phyloP scores from a whole-genome alignment of 805 yeast genomes.

The Candida piceae region DNA sequence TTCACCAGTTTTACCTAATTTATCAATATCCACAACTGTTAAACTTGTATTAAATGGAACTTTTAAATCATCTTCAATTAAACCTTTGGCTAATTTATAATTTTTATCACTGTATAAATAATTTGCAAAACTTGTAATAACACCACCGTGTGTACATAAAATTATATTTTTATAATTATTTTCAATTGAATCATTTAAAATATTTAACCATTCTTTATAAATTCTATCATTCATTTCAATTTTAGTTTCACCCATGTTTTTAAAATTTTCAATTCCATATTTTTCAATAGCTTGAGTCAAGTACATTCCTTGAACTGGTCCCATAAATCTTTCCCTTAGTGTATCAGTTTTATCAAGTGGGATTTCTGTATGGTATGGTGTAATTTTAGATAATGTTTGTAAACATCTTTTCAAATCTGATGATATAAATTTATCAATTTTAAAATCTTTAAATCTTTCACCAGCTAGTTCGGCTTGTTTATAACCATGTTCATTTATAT shows the following conservation, averaged over 20 bases:
- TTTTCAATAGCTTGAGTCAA: constrained; percentile 55
- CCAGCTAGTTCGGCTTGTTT: constrained; percentile 59
- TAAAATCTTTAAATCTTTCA: constrained; percentile 31
- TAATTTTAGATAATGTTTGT: constrained; percentile 49
- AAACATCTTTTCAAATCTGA: constrained; percentile 58
- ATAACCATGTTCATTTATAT: constrained; percentile 56
- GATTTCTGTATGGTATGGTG: no score
- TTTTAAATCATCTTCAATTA: constrained; percentile 36
- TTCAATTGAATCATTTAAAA: constrained; percentile 34
- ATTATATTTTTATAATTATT: constrained; percentile 44
- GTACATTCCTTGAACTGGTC: constrained; percentile 71
- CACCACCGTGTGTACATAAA: constrained; percentile 78
- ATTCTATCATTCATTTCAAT: constrained; percentile 46
- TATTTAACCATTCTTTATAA: constrained; percentile 37
- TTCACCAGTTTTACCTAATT: constrained; percentile 21
- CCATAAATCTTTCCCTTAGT: constrained; percentile 75
- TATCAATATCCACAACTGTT: constrained; percentile 56
- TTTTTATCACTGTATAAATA: constrained; percentile 39
- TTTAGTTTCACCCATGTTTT: constrained; percentile 61
- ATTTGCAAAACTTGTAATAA: constrained; percentile 55
- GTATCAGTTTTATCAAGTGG: constrained; percentile 34
- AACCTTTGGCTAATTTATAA: constrained; percentile 35
- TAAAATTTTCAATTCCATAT: constrained; percentile 49
- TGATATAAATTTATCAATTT: constrained; percentile 42
- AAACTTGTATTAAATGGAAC: constrained; percentile 77